Base-by-base conservation (phyloP, 202 grass and related monocot species). In the Schoenoplectus tabernaemontani region DNA sequence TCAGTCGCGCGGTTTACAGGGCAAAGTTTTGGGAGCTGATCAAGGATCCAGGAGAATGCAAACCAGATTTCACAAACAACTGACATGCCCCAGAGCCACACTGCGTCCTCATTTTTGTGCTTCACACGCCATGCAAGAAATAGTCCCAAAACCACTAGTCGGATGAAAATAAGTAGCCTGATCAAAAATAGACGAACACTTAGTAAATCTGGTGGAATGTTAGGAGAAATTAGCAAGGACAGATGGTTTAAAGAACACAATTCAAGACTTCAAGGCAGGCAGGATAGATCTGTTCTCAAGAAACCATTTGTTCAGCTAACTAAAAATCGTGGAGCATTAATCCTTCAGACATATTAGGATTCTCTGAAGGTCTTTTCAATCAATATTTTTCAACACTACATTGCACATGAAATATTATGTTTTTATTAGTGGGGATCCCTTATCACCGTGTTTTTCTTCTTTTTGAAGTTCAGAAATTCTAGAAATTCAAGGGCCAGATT, bases 31-130 rank as follows among this genome's bases (percentile, higher is more conserved):
- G 94, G 94, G 19, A 97, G 87, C 72, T 93, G 91, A 64, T 97
- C 94, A 24, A 97, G 68, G 28, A 97, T 85, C 94, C 94, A 97
- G 48, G 94, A 93, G 61, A 97, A 86, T 9, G 85, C 87, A 88
- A 97, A 97, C 94, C 94, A 97, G 48, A 97, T 64, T 44, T 97
- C 94, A 53, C 94, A 97, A 46, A 93, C 86, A 85, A 97, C 91
- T 17, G 94, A 97, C 94, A 97, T 97, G 54, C 94, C 94, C 94
- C 94, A 97, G 2, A 97, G 87, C 94, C 94, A 97, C 6, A 93
- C 84, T 2, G 94, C 94, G 78, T 97, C 94, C 56, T 84, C 65
- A 20, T 97, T 97, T 67, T 90, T 93, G 82, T 97, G 80, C 28
- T 46, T 76, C 41, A 97, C 67, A 87, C 94, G 89, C 94, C 94